Evolutionary conservation across 1,284 basidiomycete species (phyloP).

Genomic region (Exobasidium rhododendri): DNA sequence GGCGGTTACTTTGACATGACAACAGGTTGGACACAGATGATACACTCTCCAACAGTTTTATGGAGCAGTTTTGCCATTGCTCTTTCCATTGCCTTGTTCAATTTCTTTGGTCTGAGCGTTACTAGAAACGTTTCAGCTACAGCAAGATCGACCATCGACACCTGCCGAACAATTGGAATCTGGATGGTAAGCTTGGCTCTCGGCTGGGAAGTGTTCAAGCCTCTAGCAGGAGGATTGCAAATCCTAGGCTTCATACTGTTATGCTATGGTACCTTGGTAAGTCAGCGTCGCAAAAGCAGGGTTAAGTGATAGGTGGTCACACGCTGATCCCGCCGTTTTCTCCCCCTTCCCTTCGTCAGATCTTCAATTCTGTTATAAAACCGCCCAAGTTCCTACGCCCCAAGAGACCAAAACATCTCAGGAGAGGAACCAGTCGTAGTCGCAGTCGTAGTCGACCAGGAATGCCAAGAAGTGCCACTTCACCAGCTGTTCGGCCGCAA

Average conservation of each 20-base stretch:
- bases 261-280: conserved; percentile 65
- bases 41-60: conserved; percentile 72
- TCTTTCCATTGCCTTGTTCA: conserved; percentile 78
- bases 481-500: neutral
- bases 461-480: neutral
- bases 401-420: neutral
- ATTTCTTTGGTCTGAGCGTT: conserved; percentile 89
- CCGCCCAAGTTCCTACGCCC: conserved; percentile 28
- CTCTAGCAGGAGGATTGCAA: conserved; percentile 79
- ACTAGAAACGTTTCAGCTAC: conserved; percentile 61
- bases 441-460: conserved; percentile 2
- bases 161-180: conserved; percentile 88
- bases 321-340: neutral
- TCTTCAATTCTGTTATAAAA: conserved; percentile 48
- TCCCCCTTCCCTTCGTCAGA: conserved; percentile 10
- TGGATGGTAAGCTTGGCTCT: conserved; percentile 56
- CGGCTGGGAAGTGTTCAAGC: conserved; percentile 87
- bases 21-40: conserved; percentile 84
- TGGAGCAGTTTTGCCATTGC: conserved; percentile 67
- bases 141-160: conserved; percentile 71
- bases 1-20: conserved; percentile 87
- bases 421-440: conserved; percentile 1
- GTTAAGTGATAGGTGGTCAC: no score
- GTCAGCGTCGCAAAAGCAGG: no score
- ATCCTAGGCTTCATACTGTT: conserved; percentile 82